Evolutionary conservation across 2,329 filamentous ascomycete genomes (phyloP).

Genomic region (Aspergillus sp.): DNA sequence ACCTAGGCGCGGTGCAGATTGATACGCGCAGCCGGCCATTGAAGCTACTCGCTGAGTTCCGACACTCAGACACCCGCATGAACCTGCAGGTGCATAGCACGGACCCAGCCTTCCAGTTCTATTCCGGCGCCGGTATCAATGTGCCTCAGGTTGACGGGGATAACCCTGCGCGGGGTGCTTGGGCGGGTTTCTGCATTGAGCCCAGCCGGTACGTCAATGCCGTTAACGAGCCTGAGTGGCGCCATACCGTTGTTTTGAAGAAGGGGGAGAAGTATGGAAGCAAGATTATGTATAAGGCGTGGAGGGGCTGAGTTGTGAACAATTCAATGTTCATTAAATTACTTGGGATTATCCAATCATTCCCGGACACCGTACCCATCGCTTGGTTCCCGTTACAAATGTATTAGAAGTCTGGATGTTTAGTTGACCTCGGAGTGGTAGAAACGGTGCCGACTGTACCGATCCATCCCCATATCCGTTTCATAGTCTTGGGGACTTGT

Average conservation of each 20-base stretch:
- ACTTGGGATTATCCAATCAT: too few species aligned
- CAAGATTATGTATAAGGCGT: conserved; percentile 79
- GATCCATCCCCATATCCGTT: background rate
- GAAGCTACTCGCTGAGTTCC: conserved; percentile 67
- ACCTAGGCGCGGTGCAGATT: conserved; percentile 60
- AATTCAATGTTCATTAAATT: background rate
- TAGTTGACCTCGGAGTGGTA: too few species aligned
- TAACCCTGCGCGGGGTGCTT: conserved; percentile 62
- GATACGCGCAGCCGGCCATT: conserved; percentile 67
- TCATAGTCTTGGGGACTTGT: background rate
- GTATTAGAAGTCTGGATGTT: background rate
- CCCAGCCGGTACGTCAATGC: conserved; percentile 90
- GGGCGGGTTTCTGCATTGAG: conserved; percentile 87
- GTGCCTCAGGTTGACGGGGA: conserved; percentile 61
- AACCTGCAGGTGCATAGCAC: conserved; percentile 87
- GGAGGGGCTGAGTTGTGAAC: conserved; percentile 57
- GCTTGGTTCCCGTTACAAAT: background rate
- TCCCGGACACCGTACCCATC: background rate
- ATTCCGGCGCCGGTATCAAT: conserved; percentile 82
- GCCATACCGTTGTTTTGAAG: conserved; percentile 73
- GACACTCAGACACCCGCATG: conserved; percentile 71
- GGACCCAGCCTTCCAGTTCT: conserved; percentile 96
- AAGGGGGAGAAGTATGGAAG: conserved; percentile 82
- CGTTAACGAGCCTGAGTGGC: conserved; percentile 78
- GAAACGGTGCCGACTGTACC: background rate